Percentiles rank a stretch among this genome's conserved stretches.
Evolutionary conservation across 2,329 filamentous ascomycete species (phyloP).

Genomic region (Fusarium sacchari): DNA sequence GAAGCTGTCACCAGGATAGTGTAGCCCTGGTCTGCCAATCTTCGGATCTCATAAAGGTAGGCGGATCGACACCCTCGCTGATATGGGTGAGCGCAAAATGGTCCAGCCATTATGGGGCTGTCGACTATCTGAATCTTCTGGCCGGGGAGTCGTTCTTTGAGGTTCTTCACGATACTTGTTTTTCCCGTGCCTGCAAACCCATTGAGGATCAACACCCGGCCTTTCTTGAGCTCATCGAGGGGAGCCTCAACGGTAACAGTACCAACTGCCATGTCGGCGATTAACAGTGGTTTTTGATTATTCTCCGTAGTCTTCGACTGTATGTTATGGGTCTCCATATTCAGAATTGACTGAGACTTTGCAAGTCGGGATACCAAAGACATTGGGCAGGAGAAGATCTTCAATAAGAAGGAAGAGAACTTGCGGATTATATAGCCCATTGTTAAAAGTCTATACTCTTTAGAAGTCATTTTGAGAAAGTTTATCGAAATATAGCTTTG

Average conservation of each 20-base stretch:
- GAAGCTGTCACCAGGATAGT: constrained; percentile 16
- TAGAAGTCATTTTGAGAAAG: neutral
- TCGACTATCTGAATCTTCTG: constrained; percentile 3
- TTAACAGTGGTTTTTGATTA: neutral
- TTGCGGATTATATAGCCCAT: neutral
- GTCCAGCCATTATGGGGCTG: constrained; percentile 12
- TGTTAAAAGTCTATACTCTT: neutral
- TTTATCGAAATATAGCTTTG: neutral
- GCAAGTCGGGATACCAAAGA: neutral
- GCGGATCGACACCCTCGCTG: constrained; percentile 3
- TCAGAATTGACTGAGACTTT: neutral
- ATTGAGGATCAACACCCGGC: constrained; percentile 27
- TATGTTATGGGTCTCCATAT: neutral
- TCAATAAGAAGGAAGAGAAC: neutral
- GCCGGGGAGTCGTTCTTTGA: neutral
- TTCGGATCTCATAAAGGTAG: constrained; percentile 21
- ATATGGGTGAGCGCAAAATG: neutral
- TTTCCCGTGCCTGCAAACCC: constrained; percentile 4
- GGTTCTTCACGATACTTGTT: neutral
- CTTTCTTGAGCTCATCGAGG: neutral
- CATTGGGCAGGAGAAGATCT: neutral
- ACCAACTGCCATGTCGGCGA: neutral
- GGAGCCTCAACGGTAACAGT: neutral
- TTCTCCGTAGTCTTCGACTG: neutral
- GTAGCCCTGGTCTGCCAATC: neutral